Conservation (phyloP, 495 filamentous ascomycete species). For the Aspergillus sclerotiicarbonarius region DNA sequence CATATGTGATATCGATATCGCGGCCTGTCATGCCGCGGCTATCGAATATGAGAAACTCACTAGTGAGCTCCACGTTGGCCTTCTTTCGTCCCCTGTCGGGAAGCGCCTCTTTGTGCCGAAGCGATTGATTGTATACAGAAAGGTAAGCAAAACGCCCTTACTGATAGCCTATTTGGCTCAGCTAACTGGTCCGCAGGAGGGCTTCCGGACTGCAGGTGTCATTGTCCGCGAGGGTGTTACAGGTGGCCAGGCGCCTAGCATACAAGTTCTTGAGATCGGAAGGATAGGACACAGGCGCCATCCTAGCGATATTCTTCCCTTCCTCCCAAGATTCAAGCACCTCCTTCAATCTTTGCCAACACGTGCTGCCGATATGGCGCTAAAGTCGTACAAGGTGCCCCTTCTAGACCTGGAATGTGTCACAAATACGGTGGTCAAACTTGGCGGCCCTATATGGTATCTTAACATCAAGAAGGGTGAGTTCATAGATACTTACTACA, state of each 20-base stretch:
- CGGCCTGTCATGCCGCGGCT: constrained; percentile 72
- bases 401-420: constrained; percentile 77
- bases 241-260: constrained; percentile 56
- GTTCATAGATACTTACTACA: not conserved
- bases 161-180: not conserved
- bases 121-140: constrained; percentile 70
- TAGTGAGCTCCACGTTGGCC: constrained; percentile 65
- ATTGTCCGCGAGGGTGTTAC: constrained; percentile 71
- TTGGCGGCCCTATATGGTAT: constrained; percentile 47
- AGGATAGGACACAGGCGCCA: constrained; percentile 61
- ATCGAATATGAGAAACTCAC: constrained; percentile 75
- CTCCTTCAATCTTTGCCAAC: constrained; percentile 60
- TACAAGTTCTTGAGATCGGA: constrained; percentile 76
- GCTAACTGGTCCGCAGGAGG: constrained; percentile 54
- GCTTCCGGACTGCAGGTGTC: constrained; percentile 74
- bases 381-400: constrained; percentile 63
- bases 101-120: constrained; percentile 71
- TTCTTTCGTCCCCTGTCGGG: constrained; percentile 72
- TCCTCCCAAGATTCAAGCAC: constrained; percentile 62
- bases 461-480: constrained; percentile 47
- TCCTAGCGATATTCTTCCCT: constrained; percentile 76
- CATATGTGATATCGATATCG: constrained; percentile 77
- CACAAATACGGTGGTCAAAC: constrained; percentile 68
- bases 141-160: constrained; percentile 35
- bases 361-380: constrained; percentile 53